A percentile compares a stretch with the other conserved stretches of the same genome.
phyloP scores from a whole-genome alignment of 345 rosid genomes.

The Syzygium oleosum region DNA sequence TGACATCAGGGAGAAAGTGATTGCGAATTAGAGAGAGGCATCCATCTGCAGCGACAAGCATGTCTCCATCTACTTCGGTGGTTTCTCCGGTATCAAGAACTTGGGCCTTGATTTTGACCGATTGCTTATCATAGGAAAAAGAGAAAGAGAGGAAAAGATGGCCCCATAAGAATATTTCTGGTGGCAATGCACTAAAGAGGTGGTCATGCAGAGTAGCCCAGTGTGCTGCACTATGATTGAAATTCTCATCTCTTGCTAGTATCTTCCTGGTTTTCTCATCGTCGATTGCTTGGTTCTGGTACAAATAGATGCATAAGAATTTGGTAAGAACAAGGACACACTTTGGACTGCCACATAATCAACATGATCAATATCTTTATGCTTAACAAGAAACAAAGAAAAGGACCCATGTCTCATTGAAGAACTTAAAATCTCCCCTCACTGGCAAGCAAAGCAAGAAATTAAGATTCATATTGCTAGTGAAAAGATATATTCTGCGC shows the following conservation, averaged over 20 bases:
- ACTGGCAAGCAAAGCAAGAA: neutral
- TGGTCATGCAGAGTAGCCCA: slow-evolving; percentile 69
- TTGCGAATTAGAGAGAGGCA: slow-evolving; percentile 53
- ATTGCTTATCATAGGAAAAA: slow-evolving; percentile 24
- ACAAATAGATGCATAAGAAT: neutral
- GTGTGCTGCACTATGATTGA: slow-evolving; percentile 58
- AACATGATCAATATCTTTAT: neutral
- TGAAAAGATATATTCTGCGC: neutral
- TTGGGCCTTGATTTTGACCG: slow-evolving; percentile 37
- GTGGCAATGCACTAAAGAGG: slow-evolving; percentile 35
- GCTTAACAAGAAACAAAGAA: neutral
- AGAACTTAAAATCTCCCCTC: neutral
- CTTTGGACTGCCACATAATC: neutral
- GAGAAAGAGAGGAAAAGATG: slow-evolving; percentile 48
- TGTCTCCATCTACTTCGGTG: slow-evolving; percentile 45
- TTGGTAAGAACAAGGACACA: neutral
- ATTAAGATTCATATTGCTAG: neutral
- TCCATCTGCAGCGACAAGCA: slow-evolving; percentile 83
- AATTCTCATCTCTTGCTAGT: slow-evolving; percentile 52
- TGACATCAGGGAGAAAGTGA: slow-evolving; percentile 44
- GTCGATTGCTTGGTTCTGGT: slow-evolving; percentile 42
- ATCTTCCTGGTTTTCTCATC: slow-evolving; percentile 21
- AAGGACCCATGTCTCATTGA: neutral
- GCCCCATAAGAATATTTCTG: slow-evolving; percentile 52
- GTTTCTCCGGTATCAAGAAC: slow-evolving; percentile 31